Base-by-base conservation (phyloP, 495 filamentous ascomycete genomes). In the Penicillium silybi region DNA sequence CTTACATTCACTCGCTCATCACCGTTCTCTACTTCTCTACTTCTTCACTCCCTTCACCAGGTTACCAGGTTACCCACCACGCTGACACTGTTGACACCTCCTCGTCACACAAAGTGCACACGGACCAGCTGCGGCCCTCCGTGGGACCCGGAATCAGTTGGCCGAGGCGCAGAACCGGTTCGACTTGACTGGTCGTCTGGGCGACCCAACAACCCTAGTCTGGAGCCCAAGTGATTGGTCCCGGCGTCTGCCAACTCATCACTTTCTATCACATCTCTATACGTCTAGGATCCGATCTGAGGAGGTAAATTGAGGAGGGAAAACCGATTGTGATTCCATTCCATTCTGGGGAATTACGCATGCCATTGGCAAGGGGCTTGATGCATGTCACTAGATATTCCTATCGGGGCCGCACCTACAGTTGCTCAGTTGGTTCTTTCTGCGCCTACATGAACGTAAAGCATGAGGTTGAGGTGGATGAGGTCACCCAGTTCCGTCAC, bases 241-340 rank as follows among this genome's bases (percentile, higher is more conserved):
- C 60, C 26, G 17, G 35, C 32, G 6, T 13, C 60, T 67, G 66
- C 66, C 66, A 67, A 58, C 64, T 51, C 64, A 67, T 65, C 58
- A 59, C 58, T 59, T 51, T 56, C 60, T n/a, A 59, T 59, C 54
- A 56, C 37, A 32, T 18, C 16, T 32, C 29, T 15, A 23, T 3
- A 32, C 10, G 9, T 32, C 10, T 32, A 32, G 9, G 11, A 10
- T 13, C 10, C 3, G 9, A 10, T 32, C 29, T 10, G 11, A 32
- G 29, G 29, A 11, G 11, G 9, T 1, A 8, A 3, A 3, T 32
- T 11, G 10, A 32, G 29, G 29, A 11, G 11, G 9, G 11, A 8
- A 3, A 3, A 13, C 4, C 3, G 27, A 32, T 32, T 13, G 1
- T 2, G 29, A 13, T 13, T 13, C 13, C 29, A 13, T 32, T 32